Percentiles rank a stretch among this genome's conserved stretches.
Conservation (phyloP, 208 protist genomes). For the Strigomonas oncopelti region DNA sequence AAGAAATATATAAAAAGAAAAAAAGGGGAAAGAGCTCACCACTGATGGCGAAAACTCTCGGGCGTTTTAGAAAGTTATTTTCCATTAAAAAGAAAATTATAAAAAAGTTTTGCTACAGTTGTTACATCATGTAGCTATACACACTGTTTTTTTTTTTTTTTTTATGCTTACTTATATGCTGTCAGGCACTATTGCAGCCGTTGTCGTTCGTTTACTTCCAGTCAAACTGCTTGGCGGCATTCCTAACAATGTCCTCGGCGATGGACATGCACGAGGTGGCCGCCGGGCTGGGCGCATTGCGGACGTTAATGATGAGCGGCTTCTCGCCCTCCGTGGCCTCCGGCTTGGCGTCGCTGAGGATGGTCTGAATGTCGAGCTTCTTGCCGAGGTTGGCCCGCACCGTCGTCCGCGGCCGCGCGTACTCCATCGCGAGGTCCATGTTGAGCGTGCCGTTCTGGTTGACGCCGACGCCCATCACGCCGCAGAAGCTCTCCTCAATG, state of each 20-base stretch:
- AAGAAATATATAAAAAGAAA: constrained; percentile 3
- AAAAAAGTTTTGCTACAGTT: not conserved
- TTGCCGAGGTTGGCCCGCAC: constrained; percentile 25
- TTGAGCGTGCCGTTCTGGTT: constrained; percentile 44
- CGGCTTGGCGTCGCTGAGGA: constrained; percentile 5
- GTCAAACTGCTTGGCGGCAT: constrained; percentile 53
- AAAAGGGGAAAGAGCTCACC: not conserved
- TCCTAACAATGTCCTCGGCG: constrained; percentile 77
- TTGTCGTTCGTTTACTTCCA: constrained; percentile 23
- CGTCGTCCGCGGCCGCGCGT: constrained; percentile 51
- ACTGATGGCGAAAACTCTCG: too few species aligned
- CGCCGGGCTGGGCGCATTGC: constrained; percentile 86
- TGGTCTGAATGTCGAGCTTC: not conserved
- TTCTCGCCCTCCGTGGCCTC: constrained; percentile 12
- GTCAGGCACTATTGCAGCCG: too few species aligned
- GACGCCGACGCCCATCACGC: constrained; percentile 72
- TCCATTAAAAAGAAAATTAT: not conserved
- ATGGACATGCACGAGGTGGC: constrained; percentile 86
- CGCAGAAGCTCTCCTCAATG: constrained; percentile 69
- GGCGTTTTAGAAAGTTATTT: not conserved
- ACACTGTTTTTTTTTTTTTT: constrained; percentile 7
- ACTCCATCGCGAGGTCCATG: constrained; percentile 76
- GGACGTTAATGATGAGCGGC: constrained; percentile 82
- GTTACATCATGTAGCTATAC: not conserved
- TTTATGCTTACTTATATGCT: not conserved